phyloP scores from a whole-genome alignment of 345 rosid species.

The Camelina sativa region DNA sequence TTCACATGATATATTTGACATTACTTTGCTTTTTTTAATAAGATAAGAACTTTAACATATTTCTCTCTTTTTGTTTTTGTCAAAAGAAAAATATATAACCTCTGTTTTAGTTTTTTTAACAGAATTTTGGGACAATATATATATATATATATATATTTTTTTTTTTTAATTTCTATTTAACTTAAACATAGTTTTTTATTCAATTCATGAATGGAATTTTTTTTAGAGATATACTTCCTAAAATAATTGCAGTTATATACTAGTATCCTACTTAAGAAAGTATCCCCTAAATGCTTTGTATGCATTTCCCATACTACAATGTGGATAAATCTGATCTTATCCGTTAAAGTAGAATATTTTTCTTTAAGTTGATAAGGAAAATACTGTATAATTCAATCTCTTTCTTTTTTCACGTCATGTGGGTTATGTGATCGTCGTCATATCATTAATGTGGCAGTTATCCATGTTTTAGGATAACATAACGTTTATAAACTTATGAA shows the following conservation, averaged over 20 bases:
- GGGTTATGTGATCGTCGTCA: slow-evolving; percentile 30
- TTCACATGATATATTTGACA: slow-evolving; percentile 25
- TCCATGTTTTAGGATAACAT: not conserved
- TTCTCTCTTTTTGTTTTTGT: no score
- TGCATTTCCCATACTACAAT: not conserved
- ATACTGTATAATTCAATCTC: not conserved
- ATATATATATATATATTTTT: no score
- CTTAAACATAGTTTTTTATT: no score
- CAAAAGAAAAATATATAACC: no score
- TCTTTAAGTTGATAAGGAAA: not conserved
- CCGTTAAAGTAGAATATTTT: slow-evolving; percentile 13
- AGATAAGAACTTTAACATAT: not conserved
- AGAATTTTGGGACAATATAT: not conserved
- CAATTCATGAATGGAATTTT: not conserved
- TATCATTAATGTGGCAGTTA: slow-evolving; percentile 14
- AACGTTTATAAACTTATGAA: not conserved
- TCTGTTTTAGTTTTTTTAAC: not conserved
- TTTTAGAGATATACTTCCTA: not conserved
- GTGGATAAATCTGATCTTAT: slow-evolving; percentile 24
- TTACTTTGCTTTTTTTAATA: slow-evolving; percentile 3
- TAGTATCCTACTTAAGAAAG: not conserved
- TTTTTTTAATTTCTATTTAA: not conserved
- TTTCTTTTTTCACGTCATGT: slow-evolving; percentile 10
- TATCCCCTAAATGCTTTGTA: not conserved
- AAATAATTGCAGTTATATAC: not conserved